Evolutionary conservation across 768 basidiomycete genomes (phyloP).

Genomic region (Leccinum imitatum): DNA sequence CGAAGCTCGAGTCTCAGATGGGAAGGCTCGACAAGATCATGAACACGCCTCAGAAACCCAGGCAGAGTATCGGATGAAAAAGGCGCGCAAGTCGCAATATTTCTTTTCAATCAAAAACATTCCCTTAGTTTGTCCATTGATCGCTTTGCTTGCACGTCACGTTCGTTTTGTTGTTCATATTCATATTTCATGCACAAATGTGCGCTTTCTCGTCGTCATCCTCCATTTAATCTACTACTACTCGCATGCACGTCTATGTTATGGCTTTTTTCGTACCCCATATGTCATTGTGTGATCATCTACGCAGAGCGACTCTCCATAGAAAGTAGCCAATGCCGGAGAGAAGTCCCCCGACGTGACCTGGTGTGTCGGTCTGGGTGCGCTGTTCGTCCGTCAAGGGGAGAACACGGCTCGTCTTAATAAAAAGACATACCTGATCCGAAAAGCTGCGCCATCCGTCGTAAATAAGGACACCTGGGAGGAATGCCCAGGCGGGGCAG

Average conservation of each 20-base stretch:
- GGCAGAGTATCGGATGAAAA: conserved; percentile 12
- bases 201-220: conserved; percentile 1
- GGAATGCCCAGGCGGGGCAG: conserved; percentile 74
- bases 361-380: conserved; percentile 55
- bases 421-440: conserved; percentile 31
- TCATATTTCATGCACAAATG: conserved; percentile 12
- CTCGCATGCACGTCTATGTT: conserved; percentile 8
- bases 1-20: conserved; percentile 79
- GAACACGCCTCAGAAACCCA: conserved; percentile 59
- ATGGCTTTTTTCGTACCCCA: background rate
- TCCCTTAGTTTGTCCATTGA: background rate
- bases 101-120: background rate
- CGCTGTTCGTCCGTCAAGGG: conserved; percentile 36
- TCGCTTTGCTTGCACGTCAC: conserved; percentile 7
- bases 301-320: conserved; percentile 31
- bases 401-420: background rate
- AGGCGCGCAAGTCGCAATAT: background rate
- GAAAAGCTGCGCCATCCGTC: conserved; percentile 36
- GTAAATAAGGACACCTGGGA: conserved; percentile 53
- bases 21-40: conserved; percentile 75
- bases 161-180: conserved; percentile 17
- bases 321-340: conserved; percentile 57
- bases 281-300: conserved; percentile 12
- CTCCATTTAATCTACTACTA: conserved; percentile 7
- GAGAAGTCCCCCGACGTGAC: conserved; percentile 68